Base-by-base conservation (phyloP, 768 basidiomycete genomes). In the Lactarius sp. region DNA sequence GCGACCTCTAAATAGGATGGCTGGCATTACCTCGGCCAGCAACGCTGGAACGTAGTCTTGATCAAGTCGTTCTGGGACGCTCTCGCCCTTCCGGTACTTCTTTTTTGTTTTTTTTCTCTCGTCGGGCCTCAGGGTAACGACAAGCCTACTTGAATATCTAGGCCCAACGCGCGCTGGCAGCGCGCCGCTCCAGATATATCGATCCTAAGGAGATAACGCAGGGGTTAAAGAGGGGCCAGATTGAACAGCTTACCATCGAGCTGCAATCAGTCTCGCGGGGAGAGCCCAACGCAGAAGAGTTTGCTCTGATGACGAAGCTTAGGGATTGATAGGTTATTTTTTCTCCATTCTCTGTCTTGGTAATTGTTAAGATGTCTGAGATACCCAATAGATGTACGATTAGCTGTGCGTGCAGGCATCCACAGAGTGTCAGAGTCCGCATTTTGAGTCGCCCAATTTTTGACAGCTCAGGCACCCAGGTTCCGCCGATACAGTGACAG, bases 231-330 rank as follows among this genome's bases (percentile, higher is more conserved):
- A 66, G 64, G 33, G 78, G 78, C 8, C 73, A 70, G 27, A 72
- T 85, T n/a, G 71, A 73, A 59, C 81, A 83, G 56, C 72, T 85
- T 34, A 61, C 58, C n/a, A 34, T 68, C 34, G 55, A 62, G 46
- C 59, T 68, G 27, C 39, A 56, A n/a, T 59, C 49, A 22, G 50
- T 60, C 34, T 65, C 64, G 1, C 34, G 42, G 22, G 18, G 36
- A 4, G 49, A 33, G 18, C 59, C 64, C n/a, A 60, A 52, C 50
- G 8, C 33, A 2, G 54, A 8, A 14, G 64, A 65, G 36, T 46
- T 34, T 4, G 59, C 50, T 34, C 41, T 65, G 22, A 44, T 60
- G 42, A 31, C 44, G 53, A 50, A 52, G 54, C 22, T 65, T 13
- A 13, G 54, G 47, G 34, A 60, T n/a, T 41, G 22, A 56, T 44